phyloP scores from a whole-genome alignment of 306 rosid genomes.

The Cicer cuneatum region DNA sequence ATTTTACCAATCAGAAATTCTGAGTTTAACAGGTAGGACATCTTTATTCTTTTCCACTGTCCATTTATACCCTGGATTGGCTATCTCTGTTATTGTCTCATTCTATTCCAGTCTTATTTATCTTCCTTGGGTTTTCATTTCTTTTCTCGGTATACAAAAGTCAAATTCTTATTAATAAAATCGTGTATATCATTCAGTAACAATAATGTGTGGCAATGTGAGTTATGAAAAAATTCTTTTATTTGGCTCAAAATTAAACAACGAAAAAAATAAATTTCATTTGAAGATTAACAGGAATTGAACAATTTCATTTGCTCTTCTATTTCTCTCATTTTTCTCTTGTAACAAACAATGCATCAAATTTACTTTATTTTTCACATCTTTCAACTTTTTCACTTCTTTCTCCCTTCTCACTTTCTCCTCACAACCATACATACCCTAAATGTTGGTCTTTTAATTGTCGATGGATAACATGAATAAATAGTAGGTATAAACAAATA shows the following conservation, averaged over 20 bases:
- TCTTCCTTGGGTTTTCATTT: too few relatives aligned
- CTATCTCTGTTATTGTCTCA: background rate
- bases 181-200: too few relatives aligned
- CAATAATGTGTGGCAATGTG: too few relatives aligned
- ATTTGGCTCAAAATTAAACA: too few relatives aligned
- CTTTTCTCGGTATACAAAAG: too few relatives aligned
- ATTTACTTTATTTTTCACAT: background rate
- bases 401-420: background rate
- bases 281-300: too few relatives aligned
- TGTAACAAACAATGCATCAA: background rate
- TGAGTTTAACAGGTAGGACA: too few relatives aligned
- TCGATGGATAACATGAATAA: conserved; percentile 23
- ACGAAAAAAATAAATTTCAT: too few relatives aligned
- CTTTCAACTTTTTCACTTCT: background rate
- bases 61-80: background rate
- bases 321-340: background rate
- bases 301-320: background rate
- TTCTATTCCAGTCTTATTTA: too few relatives aligned
- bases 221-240: too few relatives aligned
- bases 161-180: too few relatives aligned
- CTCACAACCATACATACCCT: background rate
- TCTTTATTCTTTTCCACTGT: background rate
- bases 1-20: too few relatives aligned
- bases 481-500: conserved; percentile 16
- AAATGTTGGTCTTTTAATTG: conserved; percentile 5